Evolutionary conservation across 768 basidiomycete genomes (phyloP).

Genomic region (Phylloporus sp.): DNA sequence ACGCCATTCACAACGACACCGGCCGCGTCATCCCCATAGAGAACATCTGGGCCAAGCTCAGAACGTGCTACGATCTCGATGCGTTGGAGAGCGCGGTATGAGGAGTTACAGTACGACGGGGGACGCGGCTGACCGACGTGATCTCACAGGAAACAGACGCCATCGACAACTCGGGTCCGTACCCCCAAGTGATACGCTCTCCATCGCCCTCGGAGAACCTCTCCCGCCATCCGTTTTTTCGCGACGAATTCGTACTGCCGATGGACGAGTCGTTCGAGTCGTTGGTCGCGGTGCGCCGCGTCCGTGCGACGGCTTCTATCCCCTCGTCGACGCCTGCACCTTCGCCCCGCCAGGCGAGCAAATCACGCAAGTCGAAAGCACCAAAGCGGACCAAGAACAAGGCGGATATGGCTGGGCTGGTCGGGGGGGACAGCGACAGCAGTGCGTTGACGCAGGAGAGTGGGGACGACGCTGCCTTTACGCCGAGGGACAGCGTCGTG

Average conservation of each 20-base stretch:
- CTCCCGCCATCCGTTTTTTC: constrained; percentile 65
- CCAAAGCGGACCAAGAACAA: constrained; percentile 42
- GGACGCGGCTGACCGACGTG: not conserved
- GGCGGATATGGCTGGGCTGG: constrained; percentile 64
- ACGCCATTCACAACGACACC: constrained; percentile 66
- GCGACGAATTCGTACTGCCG: constrained; percentile 60
- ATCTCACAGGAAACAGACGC: constrained; percentile 39
- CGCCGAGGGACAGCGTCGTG: constrained; percentile 59
- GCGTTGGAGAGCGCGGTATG: constrained; percentile 59
- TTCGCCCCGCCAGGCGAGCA: constrained; percentile 38
- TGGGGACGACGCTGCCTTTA: constrained; percentile 62
- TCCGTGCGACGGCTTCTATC: constrained; percentile 56
- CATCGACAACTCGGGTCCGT: constrained; percentile 41
- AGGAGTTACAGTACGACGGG: too few relatives aligned
- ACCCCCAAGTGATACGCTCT: constrained; percentile 50
- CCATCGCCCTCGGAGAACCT: constrained; percentile 70
- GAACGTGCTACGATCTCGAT: constrained; percentile 68
- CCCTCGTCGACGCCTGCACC: constrained; percentile 53
- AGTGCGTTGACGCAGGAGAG: constrained; percentile 81
- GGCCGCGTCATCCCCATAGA: constrained; percentile 53
- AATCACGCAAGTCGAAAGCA: constrained; percentile 38
- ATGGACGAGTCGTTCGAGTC: constrained; percentile 55
- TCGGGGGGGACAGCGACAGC: constrained; percentile 79
- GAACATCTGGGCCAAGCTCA: constrained; percentile 72
- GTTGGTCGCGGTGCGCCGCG: constrained; percentile 56